Percentiles rank a stretch among this genome's conserved stretches.
Evolutionary conservation across 257 asterid genomes (phyloP).

Genomic region (Nicotiana attenuata): DNA sequence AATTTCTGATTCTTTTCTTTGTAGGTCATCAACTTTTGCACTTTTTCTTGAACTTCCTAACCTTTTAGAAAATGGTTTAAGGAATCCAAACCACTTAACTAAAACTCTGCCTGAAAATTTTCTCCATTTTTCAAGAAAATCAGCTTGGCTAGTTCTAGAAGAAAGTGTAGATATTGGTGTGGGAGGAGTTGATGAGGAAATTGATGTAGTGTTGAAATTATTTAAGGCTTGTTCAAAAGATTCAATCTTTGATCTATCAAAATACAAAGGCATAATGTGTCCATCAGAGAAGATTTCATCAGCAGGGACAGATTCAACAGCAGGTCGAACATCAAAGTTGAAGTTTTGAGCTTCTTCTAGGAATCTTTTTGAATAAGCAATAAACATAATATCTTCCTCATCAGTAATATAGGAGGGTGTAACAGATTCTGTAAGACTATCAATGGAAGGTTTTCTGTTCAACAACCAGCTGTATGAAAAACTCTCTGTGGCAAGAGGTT

Average conservation of each 20-base stretch:
- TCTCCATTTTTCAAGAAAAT: constrained; percentile 27
- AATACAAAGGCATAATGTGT: constrained; percentile 41
- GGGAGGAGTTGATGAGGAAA: constrained; percentile 21
- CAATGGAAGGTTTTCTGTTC: constrained; percentile 26
- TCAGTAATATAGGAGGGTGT: neutral
- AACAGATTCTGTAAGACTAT: constrained; percentile 15
- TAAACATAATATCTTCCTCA: neutral
- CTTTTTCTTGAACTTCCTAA: constrained; percentile 30
- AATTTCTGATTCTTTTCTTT: constrained; percentile 39
- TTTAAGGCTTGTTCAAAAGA: neutral
- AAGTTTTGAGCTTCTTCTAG: constrained; percentile 28
- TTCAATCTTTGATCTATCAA: constrained; percentile 18
- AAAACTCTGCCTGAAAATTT: constrained; percentile 23
- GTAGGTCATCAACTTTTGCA: constrained; percentile 41
- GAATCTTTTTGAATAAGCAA: constrained; percentile 16
- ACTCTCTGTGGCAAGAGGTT: constrained; percentile 54
- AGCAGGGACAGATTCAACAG: constrained; percentile 39
- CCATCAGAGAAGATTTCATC: constrained; percentile 60
- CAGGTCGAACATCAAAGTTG: constrained; percentile 46
- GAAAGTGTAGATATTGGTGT: constrained; percentile 24
- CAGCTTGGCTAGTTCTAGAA: neutral
- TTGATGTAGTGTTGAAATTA: neutral
- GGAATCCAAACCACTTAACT: constrained; percentile 28
- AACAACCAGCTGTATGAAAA: constrained; percentile 69
- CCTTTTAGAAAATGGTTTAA: constrained; percentile 27